A percentile compares a stretch with the other conserved stretches of the same genome.
These are phyloP conservation scores for Rhizopus arrhizus DNA, from an alignment of 371 early-diverging fungal species.

Conservation along the genomic window DNA sequence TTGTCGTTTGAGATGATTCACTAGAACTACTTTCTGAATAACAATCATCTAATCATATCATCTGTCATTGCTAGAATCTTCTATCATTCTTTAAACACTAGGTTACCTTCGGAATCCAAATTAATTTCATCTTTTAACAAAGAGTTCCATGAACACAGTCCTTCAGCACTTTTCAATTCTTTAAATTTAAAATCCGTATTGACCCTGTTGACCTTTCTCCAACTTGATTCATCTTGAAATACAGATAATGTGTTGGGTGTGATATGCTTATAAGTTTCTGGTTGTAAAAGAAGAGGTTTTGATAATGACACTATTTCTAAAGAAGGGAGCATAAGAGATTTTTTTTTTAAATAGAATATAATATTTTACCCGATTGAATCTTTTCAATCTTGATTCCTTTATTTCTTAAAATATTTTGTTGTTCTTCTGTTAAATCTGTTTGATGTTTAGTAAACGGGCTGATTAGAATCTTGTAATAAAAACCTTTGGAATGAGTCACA, in stretches of 20 bases:
- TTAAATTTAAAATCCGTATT: conserved; percentile 11
- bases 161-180: conserved; percentile 21
- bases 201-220: conserved; percentile 28
- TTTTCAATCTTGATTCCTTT: conserved; percentile 47
- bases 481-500: not conserved
- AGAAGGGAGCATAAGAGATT: not conserved
- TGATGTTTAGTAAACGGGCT: not conserved
- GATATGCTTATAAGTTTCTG: conserved; percentile 39
- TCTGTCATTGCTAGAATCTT: not conserved
- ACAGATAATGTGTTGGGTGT: conserved; percentile 45
- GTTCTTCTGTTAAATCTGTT: conserved; percentile 49
- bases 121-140: conserved; percentile 17
- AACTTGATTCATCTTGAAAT: conserved; percentile 47
- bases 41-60: conserved; percentile 16
- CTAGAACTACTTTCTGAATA: conserved; percentile 14
- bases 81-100: not conserved
- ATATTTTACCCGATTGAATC: conserved; percentile 39
- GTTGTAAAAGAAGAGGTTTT: conserved; percentile 31
- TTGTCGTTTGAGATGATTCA: conserved; percentile 32
- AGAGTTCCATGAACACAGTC: conserved; percentile 18
- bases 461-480: not conserved
- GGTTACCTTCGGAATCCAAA: conserved; percentile 24
- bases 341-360: not conserved
- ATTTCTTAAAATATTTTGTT: conserved; percentile 38
- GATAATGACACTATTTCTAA: conserved; percentile 43